Base-by-base conservation (phyloP, 2,329 filamentous ascomycete species). In the Xylariomycetidae sp. region DNA sequence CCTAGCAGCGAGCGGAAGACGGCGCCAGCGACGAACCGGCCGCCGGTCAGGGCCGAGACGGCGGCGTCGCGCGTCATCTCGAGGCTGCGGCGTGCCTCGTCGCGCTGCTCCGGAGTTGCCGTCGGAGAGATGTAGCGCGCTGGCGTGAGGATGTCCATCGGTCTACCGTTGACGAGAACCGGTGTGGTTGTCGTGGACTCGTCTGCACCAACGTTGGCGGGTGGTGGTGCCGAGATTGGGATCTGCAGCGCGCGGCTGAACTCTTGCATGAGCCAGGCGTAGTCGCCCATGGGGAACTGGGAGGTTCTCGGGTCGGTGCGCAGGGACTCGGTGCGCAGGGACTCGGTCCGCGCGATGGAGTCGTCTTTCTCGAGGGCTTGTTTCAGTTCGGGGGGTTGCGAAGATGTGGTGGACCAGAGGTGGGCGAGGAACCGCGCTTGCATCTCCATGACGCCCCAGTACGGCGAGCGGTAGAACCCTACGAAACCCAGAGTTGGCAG, bases 371-470 rank as follows among this genome's bases (percentile, higher is more conserved):
- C 42, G 9, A 77, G 54, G 4, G 72, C 70, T 1, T 54, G 45
- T 7, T 49, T 34, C 4, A 76, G 49, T 0, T 47, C 37, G 0
- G 49, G 3, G 46, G 54, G 31, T 22, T 53, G 33, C 28, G 48
- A 19, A 6, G 49, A 36, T 2, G 45, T 37, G 5, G 39, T 34
- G 4, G 50, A 58, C 82, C 85, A 89, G 9, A 77, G 54, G 10
- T 70, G 57, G 0, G 80, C 69, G 5, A 89, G 62, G 41, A 85
- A 72, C 1, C 82, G 74, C 3, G 86, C 81, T 59, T 94, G 87
- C 82, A 88, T 85, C 56, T 92, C 86, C 72, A 90, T 88, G 0
- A 88, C 79, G 1, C 83, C 83, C 87, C 87, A 94, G 55, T 87
- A 92, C 0, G 86, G 85, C 0, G 84, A 84, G 40, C 87, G 74